Base-by-base conservation (phyloP, 148 eudicot species). In the Chenopodium berlandieri region DNA sequence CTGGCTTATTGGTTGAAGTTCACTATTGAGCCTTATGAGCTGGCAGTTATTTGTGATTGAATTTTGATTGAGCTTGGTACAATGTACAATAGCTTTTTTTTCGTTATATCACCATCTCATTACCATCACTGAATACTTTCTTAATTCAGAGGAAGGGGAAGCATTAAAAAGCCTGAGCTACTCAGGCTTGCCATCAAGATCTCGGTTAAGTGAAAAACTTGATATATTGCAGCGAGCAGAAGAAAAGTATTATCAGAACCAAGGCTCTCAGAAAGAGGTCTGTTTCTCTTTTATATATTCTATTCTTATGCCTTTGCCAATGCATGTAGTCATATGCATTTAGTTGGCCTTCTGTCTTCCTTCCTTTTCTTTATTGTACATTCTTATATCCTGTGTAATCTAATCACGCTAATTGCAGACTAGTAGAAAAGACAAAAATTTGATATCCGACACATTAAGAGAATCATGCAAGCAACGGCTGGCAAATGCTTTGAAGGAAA, bases 191-290 rank as follows among this genome's bases (percentile, higher is more conserved):
- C 87, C 86, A 75, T 87, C 91, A 68, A 87, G 84, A 86, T 82
- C 86, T 52, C 88, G 83, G 22, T 17, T 91, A 72, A 82, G 82
- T 86, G 90, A 91, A 81, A 95, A 86, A 84, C 85, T 95, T 76
- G 90, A 88, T 80, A 80, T 90, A 63, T 83, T 95, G 86, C 87
- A 91, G 87, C 91, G 89, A 81, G 96, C 94, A 65, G 98, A 95
- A 92, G 98, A 95, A 82, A 90, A 86, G 58, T 93, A 91, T 81
- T 91, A 93, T 76, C 87, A 79, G 80, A 89, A 83, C 67, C 90
- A 85, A 86, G 78, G 72, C 73, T 76, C 85, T 30, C 88, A 88
- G 71, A 89, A 88, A 80, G 87, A 90, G 97, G 97, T 95, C n/a
- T 2, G 31, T 73, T 73, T 58, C 78, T 58, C 72, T 73, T 17